Evolutionary conservation across 176 grass and related monocot genomes (phyloP), one percentile per base, ranked within the genome.

Genomic region (Oryza australiensis): DNA sequence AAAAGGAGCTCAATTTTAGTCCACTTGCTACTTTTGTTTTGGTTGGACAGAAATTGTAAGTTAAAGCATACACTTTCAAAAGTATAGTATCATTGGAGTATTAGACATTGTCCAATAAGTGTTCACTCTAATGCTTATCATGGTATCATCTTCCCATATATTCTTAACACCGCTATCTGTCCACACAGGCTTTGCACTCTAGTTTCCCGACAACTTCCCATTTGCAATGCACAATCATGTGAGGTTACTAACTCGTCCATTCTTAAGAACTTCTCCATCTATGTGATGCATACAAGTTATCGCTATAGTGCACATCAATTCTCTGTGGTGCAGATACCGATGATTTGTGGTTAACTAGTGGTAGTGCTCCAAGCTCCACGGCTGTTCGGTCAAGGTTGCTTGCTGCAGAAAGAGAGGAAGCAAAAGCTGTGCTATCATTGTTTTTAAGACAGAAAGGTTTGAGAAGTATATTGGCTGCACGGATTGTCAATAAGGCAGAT

Each of bases 371-470:
- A 8, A 77, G 76, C 77, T 85, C 90, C 55, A 24, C 82, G 0
- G 53, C 82, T 68, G 84, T 89, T 75, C 79, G 76, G 7, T 91
- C 90, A 51, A 94, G 92, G 68, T 81, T 98, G 45, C 83, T 98
- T 79, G 87, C 90, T 66, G 88, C 92, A 10, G 92, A 95, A 79
- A 93, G 82, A 83, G 95, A 93, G 90, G 92, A 98, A 73, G 95
- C 92, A 51, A 98, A 98, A 72, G 95, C 95, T 62, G 92, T 98
- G 70, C 79, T 98, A 49, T 91, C 90, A 22, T 85, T 98, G 69
- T 98, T 95, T 76, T 82, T 98, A 76, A 86, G 80, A 70, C 86
- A 91, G 80, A 90, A 93, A 83, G 95, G 95, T 70, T 82, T 95
- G 40, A 94, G 92, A 79, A 98, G 90, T 73, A 74, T 87, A 12